Evolutionary conservation across 441 rosid genomes (phyloP), one percentile per base, ranked within the genome.

Genomic region (Hura crepitans): DNA sequence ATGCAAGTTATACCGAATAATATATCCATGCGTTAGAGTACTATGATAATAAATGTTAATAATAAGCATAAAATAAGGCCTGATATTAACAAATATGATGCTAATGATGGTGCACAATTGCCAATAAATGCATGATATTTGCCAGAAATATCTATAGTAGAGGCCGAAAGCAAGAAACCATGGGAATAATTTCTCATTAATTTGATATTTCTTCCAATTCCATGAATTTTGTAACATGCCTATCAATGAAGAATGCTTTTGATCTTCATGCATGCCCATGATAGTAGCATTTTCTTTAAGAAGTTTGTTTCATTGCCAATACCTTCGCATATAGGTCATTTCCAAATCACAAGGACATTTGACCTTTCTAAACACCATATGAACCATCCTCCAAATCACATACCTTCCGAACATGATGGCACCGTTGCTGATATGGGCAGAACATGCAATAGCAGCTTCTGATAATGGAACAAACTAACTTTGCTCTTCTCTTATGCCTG

Each of bases 381-480:
- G 0, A 14, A 50, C 7, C 8, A 6, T 50, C n/a, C 3, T 10
- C 25, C 3, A 50, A 27, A 13, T 17, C 70, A 70, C 75, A 70
- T 68, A 94, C 97, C 97, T 87, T 80, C 98, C 98, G 53, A 91
- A 95, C 69, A 95, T 50, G 68, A 95, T 83, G 74, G 87, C 79
- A 45, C 85, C 87, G 66, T 86, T 85, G 71, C 83, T 79, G 45
- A 96, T 97, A 89, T 92, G 97, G 22, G 87, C 60, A 39, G 90
- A 85, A 62, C 96, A 89, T 4, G 83, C 83, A 23, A 89, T 89
- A 72, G 89, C 88, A 73, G 79, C 76, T 80, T 92, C 90, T 43
- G 92, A 82, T 57, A 92, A 56, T 18, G 92, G 81, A 74, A 94
- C 64, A 81, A 85, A 92, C 81, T 82, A 86, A 68, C 90, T 89